A percentile compares a stretch with the other conserved stretches of the same genome.
These are phyloP conservation scores for Globisporangium perplexum DNA, from an alignment of 352 stramenopile genomes.

Conservation along the genomic window DNA sequence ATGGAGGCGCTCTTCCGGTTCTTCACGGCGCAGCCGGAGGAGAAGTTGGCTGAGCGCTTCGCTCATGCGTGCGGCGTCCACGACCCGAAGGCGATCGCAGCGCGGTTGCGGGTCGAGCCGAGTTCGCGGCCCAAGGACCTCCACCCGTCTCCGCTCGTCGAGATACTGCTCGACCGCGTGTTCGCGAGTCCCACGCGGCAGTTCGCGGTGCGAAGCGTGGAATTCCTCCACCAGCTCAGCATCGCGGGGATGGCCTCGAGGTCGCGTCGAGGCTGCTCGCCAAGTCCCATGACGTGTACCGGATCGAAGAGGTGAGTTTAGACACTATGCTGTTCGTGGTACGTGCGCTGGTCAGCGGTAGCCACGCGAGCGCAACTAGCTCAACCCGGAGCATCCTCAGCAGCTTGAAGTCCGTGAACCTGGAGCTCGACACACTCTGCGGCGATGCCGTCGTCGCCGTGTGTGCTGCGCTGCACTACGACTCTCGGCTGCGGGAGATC, in stretches of 20 bases:
- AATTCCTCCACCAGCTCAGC: background rate
- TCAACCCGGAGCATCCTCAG: background rate
- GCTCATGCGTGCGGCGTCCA: background rate
- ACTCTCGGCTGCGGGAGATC: background rate
- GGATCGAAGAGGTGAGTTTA: background rate
- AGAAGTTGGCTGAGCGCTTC: background rate
- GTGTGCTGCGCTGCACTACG: conserved; percentile 6
- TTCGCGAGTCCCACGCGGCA: conserved; percentile 1
- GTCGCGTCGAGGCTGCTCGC: background rate
- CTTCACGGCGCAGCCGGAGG: background rate
- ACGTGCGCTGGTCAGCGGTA: background rate
- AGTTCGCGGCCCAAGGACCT: background rate
- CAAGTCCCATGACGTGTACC: background rate
- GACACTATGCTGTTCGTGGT: background rate
- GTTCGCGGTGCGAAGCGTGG: background rate
- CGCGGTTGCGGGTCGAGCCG: background rate
- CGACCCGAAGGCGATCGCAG: background rate
- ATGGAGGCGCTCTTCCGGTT: no score
- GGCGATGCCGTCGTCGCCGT: background rate
- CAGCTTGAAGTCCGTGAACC: background rate
- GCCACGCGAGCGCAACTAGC: background rate
- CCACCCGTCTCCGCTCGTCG: background rate
- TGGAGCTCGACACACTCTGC: background rate
- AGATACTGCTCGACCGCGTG: background rate
- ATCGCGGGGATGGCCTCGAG: background rate